Evolutionary conservation across 1,139 yeast species (phyloP).

Genomic region (Debaryomyces udenii): DNA sequence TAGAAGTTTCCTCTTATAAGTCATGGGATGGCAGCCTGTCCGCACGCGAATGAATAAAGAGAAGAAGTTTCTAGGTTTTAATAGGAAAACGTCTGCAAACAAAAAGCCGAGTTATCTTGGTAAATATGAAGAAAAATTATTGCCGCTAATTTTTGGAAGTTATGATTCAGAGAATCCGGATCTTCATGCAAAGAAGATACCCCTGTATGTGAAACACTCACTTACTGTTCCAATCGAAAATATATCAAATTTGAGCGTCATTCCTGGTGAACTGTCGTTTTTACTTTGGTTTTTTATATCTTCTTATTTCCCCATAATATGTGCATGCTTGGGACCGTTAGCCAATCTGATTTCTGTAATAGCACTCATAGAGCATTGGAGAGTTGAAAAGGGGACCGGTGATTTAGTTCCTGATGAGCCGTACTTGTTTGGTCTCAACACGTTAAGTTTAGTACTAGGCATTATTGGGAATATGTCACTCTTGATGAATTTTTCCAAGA

Average conservation of each 20-base stretch:
- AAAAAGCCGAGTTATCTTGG: too few species aligned
- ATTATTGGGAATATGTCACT: slow-evolving; percentile 66
- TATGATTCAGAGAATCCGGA: neutral
- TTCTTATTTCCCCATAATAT: slow-evolving; percentile 68
- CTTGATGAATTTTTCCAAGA: slow-evolving; percentile 64
- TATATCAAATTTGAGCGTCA: slow-evolving; percentile 32
- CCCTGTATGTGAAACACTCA: slow-evolving; percentile 3
- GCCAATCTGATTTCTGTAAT: slow-evolving; percentile 73
- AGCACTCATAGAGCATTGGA: slow-evolving; percentile 75
- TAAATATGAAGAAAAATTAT: neutral
- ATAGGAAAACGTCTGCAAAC: too few species aligned
- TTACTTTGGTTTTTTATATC: slow-evolving; percentile 63
- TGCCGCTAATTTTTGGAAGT: slow-evolving; percentile 1
- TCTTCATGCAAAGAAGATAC: neutral
- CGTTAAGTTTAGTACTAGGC: slow-evolving; percentile 65
- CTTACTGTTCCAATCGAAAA: slow-evolving; percentile 33
- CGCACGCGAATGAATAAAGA: too few species aligned
- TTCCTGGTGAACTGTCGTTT: slow-evolving; percentile 54
- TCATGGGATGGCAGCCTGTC: too few species aligned
- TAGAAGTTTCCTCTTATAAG: too few species aligned
- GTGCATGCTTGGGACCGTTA: slow-evolving; percentile 78
- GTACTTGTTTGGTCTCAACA: slow-evolving; percentile 54
- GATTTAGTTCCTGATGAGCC: slow-evolving; percentile 37
- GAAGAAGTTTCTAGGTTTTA: too few species aligned
- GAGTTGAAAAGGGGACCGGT: slow-evolving; percentile 32